Conservation (phyloP, 2,329 filamentous ascomycete genomes). For the Nothophaeocryptopus gaeumannii region DNA sequence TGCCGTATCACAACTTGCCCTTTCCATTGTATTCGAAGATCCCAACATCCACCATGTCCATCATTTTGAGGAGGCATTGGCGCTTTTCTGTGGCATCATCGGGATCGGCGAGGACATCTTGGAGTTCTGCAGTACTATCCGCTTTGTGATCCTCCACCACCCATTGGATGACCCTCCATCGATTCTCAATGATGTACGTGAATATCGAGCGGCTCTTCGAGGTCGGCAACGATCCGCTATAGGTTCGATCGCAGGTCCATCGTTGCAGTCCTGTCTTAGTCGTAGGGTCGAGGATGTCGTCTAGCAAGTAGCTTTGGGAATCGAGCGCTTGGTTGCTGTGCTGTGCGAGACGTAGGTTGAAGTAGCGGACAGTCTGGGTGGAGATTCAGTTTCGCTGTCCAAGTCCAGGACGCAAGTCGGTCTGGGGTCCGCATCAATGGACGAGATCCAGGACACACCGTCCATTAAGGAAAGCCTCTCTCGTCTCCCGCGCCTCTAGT, state of each 20-base stretch:
- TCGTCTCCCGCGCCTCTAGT: too few relatives aligned
- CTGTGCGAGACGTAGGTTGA: background rate
- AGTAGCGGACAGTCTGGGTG: background rate
- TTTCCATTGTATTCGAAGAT: conserved; percentile 23
- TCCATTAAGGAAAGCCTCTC: too few relatives aligned
- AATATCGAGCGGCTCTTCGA: conserved; percentile 1
- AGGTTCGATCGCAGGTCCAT: background rate
- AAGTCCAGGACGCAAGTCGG: conserved; percentile 19
- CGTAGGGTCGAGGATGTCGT: conserved; percentile 10
- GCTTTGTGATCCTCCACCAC: background rate
- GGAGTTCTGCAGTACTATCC: background rate
- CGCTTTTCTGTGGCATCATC: conserved; percentile 16
- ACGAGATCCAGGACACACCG: too few relatives aligned
- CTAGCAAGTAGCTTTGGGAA: conserved; percentile 2
- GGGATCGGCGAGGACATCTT: conserved; percentile 14
- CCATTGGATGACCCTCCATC: conserved; percentile 20
- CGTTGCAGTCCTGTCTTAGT: background rate
- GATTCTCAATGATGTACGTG: conserved; percentile 16
- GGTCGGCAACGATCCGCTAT: background rate
- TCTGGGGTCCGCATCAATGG: conserved; percentile 15
- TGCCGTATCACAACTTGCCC: conserved; percentile 21
- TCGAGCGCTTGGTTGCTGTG: conserved; percentile 11
- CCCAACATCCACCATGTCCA: conserved; percentile 25
- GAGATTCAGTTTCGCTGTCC: background rate
- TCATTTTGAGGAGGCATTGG: conserved; percentile 16